Evolutionary conservation across 179 eudicot genomes (phyloP), one percentile per base, ranked within the genome.

Genomic region (Silene coronaria): DNA sequence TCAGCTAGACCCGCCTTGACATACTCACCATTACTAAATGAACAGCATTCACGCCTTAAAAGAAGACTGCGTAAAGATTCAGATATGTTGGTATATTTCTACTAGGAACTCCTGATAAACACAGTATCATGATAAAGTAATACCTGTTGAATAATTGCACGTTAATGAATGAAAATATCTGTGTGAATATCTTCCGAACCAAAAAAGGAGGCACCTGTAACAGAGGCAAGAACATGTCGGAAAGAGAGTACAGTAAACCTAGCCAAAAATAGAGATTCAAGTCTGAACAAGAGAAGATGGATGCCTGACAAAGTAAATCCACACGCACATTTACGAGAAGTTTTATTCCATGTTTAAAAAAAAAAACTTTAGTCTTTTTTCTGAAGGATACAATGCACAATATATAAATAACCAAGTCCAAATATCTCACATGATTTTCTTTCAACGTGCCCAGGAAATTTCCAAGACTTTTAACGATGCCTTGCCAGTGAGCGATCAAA

Each of bases 141-240:
- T 78, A 92, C 98, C 98, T 94, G 87, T 94, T 94, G 84, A 94
- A 94, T 81, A 91, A 85, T 63, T 94, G 98, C 76, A 94, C 98
- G 78, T 94, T 94, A 85, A 94, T 92, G 89, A 91, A 94, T 46
- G 98, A 91, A 83, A 94, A 94, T 88, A 94, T 92, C 78, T 94
- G 97, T 46, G 92, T 94, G 81, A 94, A 94, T 76, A 94, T 87
- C 85, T 94, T 94, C 38, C 96, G 97, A 72, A 91, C 96, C 80
- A 94, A 85, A 84, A 94, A 91, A 46, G 98, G 91, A 22, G 98
- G 97, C n/a, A 92, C 98, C 98, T 94, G 85, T 59, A 63, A 80
- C 26, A 38, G 48, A 58, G 9, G 38, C 48, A 34, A 79, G 67
- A 13, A 24, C 55, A 81, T 62, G 55, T n/a, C 60, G 21, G 28